Percentiles rank a stretch among this genome's conserved stretches.
Evolutionary conservation across 495 filamentous ascomycete genomes (phyloP).

Genomic region (Xylaria bambusicola): DNA sequence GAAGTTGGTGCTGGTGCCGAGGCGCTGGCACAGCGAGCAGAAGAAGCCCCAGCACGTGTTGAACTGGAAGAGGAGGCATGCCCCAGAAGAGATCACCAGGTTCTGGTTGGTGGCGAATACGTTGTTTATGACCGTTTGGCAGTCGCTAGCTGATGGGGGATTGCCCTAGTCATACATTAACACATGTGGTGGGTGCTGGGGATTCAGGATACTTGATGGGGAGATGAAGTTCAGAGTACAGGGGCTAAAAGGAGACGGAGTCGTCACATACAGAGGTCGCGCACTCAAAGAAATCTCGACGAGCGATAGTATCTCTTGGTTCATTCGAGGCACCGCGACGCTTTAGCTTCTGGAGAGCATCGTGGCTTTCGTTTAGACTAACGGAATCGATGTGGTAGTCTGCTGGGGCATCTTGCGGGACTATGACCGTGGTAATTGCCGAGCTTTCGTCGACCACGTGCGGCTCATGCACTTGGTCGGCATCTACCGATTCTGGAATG

Average conservation of each 20-base stretch:
- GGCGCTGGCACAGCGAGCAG: constrained; percentile 41
- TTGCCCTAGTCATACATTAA: constrained; percentile 28
- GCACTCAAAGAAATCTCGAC: constrained; percentile 43
- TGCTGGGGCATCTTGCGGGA: constrained; percentile 22
- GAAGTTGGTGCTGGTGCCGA: constrained; percentile 40
- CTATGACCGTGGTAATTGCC: neutral
- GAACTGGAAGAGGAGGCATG: constrained; percentile 41
- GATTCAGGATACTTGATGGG: too few relatives aligned
- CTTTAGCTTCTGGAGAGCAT: constrained; percentile 13
- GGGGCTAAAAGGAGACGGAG: neutral
- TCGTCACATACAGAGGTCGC: constrained; percentile 35
- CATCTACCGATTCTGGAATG: constrained; percentile 16
- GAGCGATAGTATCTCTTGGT: constrained; percentile 18
- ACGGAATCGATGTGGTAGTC: constrained; percentile 27
- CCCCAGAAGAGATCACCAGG: constrained; percentile 37
- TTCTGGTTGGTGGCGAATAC: constrained; percentile 34
- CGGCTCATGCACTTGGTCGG: neutral
- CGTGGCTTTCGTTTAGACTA: constrained; percentile 25
- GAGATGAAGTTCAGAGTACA: neutral
- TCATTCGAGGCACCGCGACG: constrained; percentile 28
- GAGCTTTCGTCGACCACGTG: neutral
- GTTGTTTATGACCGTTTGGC: constrained; percentile 36
- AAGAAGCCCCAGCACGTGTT: constrained; percentile 46
- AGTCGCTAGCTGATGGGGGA: constrained; percentile 33
- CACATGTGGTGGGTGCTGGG: too few relatives aligned